Conservation (phyloP, 352 stramenopile genomes). For the Phytopythium montanum region DNA sequence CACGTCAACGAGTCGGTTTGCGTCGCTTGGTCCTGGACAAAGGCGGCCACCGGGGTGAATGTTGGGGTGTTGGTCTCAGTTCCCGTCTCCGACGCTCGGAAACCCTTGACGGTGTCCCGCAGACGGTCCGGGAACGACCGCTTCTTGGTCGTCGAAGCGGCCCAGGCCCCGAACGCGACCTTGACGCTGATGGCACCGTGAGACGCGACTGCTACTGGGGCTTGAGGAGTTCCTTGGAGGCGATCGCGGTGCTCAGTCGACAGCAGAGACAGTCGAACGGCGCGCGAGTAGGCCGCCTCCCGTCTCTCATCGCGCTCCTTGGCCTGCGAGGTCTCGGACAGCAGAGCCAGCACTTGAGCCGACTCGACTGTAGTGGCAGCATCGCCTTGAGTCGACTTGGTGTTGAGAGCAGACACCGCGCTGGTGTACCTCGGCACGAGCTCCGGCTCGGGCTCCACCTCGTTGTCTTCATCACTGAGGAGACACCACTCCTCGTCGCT, state of each 20-base stretch:
- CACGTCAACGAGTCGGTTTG: constrained; percentile 19
- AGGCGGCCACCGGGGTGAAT: constrained; percentile 23
- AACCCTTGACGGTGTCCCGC: constrained; percentile 17
- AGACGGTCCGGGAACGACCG: constrained; percentile 22
- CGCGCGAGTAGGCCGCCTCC: constrained; percentile 13
- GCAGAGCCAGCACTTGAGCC: background rate
- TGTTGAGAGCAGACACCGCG: background rate
- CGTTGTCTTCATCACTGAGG: constrained; percentile 20
- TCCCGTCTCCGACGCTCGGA: background rate
- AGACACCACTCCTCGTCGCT: constrained; percentile 60
- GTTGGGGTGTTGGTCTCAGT: constrained; percentile 8
- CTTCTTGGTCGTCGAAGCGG: constrained; percentile 1
- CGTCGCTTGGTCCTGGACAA: constrained; percentile 25
- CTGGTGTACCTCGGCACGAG: constrained; percentile 1
- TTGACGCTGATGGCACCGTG: constrained; percentile 12
- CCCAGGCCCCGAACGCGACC: constrained; percentile 19
- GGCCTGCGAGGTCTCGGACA: background rate
- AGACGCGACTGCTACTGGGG: background rate
- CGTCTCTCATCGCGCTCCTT: background rate
- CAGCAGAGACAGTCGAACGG: constrained; percentile 35
- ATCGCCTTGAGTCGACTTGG: background rate
- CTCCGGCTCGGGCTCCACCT: constrained; percentile 28
- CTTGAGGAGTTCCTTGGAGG: constrained; percentile 3
- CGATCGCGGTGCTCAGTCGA: constrained; percentile 25
- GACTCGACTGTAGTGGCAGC: background rate